phyloP scores from a whole-genome alignment of 2,329 filamentous ascomycete genomes.

The Fusarium guadeloupense region DNA sequence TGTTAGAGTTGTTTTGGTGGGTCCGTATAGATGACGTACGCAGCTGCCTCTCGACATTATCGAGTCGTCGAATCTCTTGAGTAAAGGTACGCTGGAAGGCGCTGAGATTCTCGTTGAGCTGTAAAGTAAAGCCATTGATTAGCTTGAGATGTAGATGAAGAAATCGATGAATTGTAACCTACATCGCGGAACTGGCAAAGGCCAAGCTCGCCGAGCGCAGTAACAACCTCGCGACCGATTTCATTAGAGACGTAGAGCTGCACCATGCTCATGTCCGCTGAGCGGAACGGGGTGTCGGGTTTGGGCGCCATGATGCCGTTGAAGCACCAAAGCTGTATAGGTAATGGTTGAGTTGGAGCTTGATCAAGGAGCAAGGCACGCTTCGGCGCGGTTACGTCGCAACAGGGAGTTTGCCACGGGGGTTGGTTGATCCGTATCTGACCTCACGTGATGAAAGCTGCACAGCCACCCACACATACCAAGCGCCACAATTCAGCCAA shows the following conservation, averaged over 20 bases:
- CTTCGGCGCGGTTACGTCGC: slow-evolving; percentile 42
- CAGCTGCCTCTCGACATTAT: slow-evolving; percentile 97
- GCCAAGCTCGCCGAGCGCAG: slow-evolving; percentile 93
- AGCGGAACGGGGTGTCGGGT: slow-evolving; percentile 98
- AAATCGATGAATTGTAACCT: slow-evolving; percentile 51
- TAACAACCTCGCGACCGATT: slow-evolving; percentile 97
- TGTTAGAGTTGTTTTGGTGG: slow-evolving; percentile 44
- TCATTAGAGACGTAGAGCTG: slow-evolving; percentile 99
- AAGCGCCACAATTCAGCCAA: slow-evolving; percentile 4
- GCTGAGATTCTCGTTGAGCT: slow-evolving; percentile 93
- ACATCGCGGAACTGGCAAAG: slow-evolving; percentile 98
- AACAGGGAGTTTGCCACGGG: slow-evolving; percentile 35
- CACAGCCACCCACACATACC: background rate
- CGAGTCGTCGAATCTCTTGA: slow-evolving; percentile 94
- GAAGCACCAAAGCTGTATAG: slow-evolving; percentile 45
- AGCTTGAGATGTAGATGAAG: slow-evolving; percentile 19
- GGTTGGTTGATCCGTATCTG: slow-evolving; percentile 39
- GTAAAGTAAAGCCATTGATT: slow-evolving; percentile 24
- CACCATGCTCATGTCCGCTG: slow-evolving; percentile 99
- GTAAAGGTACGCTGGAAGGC: slow-evolving; percentile 98
- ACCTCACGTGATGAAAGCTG: slow-evolving; percentile 37
- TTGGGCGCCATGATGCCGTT: slow-evolving; percentile 66
- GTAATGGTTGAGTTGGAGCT: slow-evolving; percentile 46
- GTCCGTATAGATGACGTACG: slow-evolving; percentile 66
- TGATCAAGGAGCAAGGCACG: slow-evolving; percentile 43